These are phyloP conservation scores for Stagonosporopsis vannaccii DNA, from an alignment of 2,329 filamentous ascomycete genomes.

Conservation along the genomic window DNA sequence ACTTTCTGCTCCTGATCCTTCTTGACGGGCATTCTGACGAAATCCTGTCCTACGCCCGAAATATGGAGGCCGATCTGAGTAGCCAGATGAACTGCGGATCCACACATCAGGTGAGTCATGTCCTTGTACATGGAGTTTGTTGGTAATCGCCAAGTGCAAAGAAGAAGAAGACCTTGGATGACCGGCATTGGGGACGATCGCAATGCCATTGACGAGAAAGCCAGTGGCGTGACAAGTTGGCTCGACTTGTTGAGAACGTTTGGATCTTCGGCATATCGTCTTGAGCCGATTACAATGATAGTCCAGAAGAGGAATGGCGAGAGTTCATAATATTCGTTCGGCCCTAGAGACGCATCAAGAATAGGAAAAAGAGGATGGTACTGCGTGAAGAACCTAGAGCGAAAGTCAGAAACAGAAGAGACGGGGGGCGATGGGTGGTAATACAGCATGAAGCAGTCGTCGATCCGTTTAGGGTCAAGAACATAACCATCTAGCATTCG, in stretches of 20 bases:
- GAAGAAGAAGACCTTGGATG: conserved; percentile 50
- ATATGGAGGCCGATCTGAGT: conserved; percentile 53
- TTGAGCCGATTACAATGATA: conserved; percentile 50
- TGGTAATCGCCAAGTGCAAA: conserved; percentile 53
- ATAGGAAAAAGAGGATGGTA: conserved; percentile 47
- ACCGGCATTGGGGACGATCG: conserved; percentile 48
- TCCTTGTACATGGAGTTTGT: conserved; percentile 53
- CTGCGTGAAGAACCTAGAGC: conserved; percentile 42
- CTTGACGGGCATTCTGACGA: conserved; percentile 47
- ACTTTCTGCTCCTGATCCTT: conserved; percentile 46
- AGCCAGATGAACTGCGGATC: conserved; percentile 51
- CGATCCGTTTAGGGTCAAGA: conserved; percentile 44
- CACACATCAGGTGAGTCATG: conserved; percentile 50
- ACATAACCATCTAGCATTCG: conserved; percentile 41
- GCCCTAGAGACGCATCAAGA: conserved; percentile 37
- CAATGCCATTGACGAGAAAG: conserved; percentile 48
- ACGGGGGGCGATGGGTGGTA: neutral
- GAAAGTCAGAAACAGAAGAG: conserved; percentile 21
- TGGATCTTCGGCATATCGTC: conserved; percentile 48
- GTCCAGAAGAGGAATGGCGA: conserved; percentile 52
- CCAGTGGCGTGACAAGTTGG: conserved; percentile 46
- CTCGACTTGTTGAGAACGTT: conserved; percentile 44
- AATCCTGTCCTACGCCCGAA: conserved; percentile 50
- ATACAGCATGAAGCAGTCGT: conserved; percentile 47
- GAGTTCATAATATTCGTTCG: conserved; percentile 45